Evolutionary conservation across 345 rosid species (phyloP), one percentile per base, ranked within the genome.

Genomic region (Gossypioides kirkii): DNA sequence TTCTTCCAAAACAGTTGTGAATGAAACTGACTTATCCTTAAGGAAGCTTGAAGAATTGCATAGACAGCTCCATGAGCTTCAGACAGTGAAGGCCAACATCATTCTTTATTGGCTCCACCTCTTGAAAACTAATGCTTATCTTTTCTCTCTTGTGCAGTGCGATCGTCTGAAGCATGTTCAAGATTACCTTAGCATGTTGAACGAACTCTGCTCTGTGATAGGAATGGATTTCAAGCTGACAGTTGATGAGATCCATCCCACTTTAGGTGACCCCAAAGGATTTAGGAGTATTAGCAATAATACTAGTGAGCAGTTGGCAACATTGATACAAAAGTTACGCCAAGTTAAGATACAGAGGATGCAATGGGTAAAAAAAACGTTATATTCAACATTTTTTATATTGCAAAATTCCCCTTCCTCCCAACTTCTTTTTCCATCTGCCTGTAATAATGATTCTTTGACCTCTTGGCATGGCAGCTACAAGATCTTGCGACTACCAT

Each of bases 401-500:
- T 42, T 72, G 60, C 12, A 41, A 75, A 10, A 54, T 45, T 65
- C 54, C 54, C 38, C 11, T 18, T 61, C 47, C 22, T 36, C 25
- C 56, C 76, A 61, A 47, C 32, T 52, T 20, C 22, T 18, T 53
- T 67, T 46, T 63, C 60, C 18, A 20, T 50, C 9, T 23, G 9
- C 38, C 25, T 32, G 20, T 28, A 28, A 10, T 26, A 36, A 18
- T 72, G 55, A 82, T 70, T 13, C 20, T 61, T 77, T 72, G 16
- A 70, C 13, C 13, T 42, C 26, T 55, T 78, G 73, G n/a, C n/a
- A n/a, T n/a, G n/a, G 77, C 86, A 96, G 99, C 97, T 96, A 61
- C 99, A 96, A 93, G 99, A 96, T 81, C 92, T 91, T 67, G 97
- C 97, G 69, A 86, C 93, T 46, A 83, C 93, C 60, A 88, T 96